These are phyloP conservation scores for Pseudozyma sp. DNA, from an alignment of 1,284 basidiomycete genomes.

Conservation along the genomic window DNA sequence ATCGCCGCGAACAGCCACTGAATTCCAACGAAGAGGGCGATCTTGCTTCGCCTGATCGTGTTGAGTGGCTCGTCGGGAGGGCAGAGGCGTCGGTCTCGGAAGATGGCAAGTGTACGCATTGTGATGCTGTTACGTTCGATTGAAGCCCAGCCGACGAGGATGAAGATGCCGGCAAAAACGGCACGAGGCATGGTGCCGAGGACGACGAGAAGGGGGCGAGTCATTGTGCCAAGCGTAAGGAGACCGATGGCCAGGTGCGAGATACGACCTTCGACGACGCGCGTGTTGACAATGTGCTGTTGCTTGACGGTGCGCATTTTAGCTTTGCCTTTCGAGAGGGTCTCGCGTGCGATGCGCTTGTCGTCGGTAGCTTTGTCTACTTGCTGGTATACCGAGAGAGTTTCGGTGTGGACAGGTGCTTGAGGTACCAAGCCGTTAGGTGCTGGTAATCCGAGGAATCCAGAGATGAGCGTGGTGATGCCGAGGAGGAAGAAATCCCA, in stretches of 20 bases:
- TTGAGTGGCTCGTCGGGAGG: conserved; percentile 73
- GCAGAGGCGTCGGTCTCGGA: conserved; percentile 75
- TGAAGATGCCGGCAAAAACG: conserved; percentile 67
- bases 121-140: conserved; percentile 87
- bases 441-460: conserved; percentile 88
- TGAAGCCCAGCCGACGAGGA: conserved; percentile 72
- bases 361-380: conserved; percentile 46
- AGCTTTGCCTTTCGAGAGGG: conserved; percentile 68
- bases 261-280: conserved; percentile 65
- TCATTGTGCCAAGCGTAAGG: conserved; percentile 68
- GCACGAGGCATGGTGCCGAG: conserved; percentile 65
- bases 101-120: conserved; percentile 82
- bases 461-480: conserved; percentile 89
- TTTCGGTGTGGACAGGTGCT: conserved; percentile 91
- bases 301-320: conserved; percentile 43
- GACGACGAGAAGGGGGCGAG: conserved; percentile 64
- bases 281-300: conserved; percentile 56
- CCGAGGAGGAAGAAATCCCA: conserved; percentile 81
- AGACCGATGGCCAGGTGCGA: conserved; percentile 66
- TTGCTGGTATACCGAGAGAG: conserved; percentile 81
- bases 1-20: conserved; percentile 88
- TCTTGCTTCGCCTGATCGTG: conserved; percentile 79
- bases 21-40: conserved; percentile 81
- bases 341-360: conserved; percentile 69
- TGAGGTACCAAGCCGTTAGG: conserved; percentile 94